Conservation (phyloP, 139 green algal species). For the Marvania coccoides region DNA sequence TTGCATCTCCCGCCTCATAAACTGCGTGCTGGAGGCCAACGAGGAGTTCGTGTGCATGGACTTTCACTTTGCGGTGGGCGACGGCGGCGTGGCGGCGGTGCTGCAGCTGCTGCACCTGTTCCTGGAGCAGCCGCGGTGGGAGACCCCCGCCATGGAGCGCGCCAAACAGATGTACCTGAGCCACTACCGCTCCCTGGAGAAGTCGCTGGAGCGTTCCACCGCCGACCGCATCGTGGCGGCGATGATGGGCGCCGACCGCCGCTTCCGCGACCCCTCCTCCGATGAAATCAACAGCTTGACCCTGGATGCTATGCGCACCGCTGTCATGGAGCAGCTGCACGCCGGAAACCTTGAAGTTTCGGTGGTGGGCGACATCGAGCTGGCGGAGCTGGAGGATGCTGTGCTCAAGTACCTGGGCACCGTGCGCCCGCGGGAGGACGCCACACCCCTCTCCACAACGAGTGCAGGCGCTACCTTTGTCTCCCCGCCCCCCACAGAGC, state of each 20-base stretch:
- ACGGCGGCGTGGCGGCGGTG: slow-evolving; percentile 33
- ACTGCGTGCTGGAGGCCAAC: slow-evolving; percentile 88
- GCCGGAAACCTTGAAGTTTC: slow-evolving; percentile 57
- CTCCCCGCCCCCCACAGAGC: slow-evolving; percentile 28
- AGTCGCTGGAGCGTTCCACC: slow-evolving; percentile 83
- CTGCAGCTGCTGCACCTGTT: slow-evolving; percentile 72
- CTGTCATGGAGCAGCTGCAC: slow-evolving; percentile 60
- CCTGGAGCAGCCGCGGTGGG: slow-evolving; percentile 43
- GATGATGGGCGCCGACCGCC: slow-evolving; percentile 75
- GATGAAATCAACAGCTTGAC: slow-evolving; percentile 81
- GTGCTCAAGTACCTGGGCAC: slow-evolving; percentile 65
- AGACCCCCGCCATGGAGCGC: slow-evolving; percentile 56
- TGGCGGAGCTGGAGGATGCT: slow-evolving; percentile 23
- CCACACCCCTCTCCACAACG: no score
- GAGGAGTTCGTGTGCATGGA: slow-evolving; percentile 96
- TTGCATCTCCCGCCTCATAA: slow-evolving; percentile 90
- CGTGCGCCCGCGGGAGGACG: slow-evolving; percentile 17
- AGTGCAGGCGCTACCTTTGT: slow-evolving; percentile 22
- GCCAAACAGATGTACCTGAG: slow-evolving; percentile 75
- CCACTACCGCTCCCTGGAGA: slow-evolving; percentile 62
- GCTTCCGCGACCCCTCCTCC: slow-evolving; percentile 72
- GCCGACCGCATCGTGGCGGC: slow-evolving; percentile 66
- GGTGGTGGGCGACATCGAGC: slow-evolving; percentile 90
- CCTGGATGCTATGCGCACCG: slow-evolving; percentile 61
- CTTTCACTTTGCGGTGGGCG: slow-evolving; percentile 76